phyloP scores from a whole-genome alignment of 768 basidiomycete genomes.

The Serendipita sp. region DNA sequence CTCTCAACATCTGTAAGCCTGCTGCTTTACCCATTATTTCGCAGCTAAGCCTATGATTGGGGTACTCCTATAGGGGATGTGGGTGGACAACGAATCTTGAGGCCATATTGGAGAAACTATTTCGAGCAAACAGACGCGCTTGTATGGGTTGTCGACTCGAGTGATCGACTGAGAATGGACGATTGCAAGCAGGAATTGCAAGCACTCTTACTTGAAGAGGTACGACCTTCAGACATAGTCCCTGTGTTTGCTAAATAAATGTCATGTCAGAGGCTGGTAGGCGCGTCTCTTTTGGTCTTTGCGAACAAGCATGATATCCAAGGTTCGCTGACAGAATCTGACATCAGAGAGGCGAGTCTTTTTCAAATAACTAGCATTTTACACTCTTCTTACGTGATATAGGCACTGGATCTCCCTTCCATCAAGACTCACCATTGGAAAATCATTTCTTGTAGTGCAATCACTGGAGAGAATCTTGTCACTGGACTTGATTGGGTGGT shows the following conservation, averaged over 20 bases:
- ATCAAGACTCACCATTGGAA: constrained; percentile 85
- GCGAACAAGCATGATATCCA: constrained; percentile 96
- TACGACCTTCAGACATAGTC: constrained; percentile 23
- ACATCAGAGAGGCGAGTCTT: constrained; percentile 67
- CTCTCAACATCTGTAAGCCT: constrained; percentile 29
- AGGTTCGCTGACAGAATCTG: constrained; percentile 63
- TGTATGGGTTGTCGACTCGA: constrained; percentile 97
- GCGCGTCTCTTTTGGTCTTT: constrained; percentile 89
- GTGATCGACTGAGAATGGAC: constrained; percentile 73
- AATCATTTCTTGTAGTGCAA: constrained; percentile 82
- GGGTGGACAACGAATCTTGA: constrained; percentile 85
- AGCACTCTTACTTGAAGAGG: constrained; percentile 79
- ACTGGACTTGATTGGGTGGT: constrained; percentile 83
- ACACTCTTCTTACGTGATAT: neutral
- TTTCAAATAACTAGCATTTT: constrained; percentile 5
- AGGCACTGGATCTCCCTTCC: constrained; percentile 63
- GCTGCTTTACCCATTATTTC: neutral
- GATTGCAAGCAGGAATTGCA: constrained; percentile 84
- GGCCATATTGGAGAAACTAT: constrained; percentile 98
- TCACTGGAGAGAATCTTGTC: constrained; percentile 72
- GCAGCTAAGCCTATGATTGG: neutral
- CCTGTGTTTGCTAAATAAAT: neutral
- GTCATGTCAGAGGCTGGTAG: constrained; percentile 57
- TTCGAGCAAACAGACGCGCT: constrained; percentile 97
- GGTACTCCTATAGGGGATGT: constrained; percentile 68